A percentile compares a stretch with the other conserved stretches of the same genome.
Conservation (phyloP, 78 protist species). For the Dictyostelium intermedium region DNA sequence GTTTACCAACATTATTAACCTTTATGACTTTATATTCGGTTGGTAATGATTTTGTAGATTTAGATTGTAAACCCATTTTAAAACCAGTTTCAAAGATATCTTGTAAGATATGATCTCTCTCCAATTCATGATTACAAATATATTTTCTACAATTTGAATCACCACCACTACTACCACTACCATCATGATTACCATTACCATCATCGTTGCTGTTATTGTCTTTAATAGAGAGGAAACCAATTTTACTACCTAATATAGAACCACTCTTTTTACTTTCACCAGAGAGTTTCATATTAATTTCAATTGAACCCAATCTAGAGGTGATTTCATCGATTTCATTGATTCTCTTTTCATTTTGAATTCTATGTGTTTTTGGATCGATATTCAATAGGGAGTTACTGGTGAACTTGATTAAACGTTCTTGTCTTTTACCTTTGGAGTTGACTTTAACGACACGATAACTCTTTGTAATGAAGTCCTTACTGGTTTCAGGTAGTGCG, state of each 20-base stretch:
- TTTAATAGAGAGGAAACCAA: background rate
- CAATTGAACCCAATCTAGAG: conserved; percentile 22
- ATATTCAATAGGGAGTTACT: conserved; percentile 76
- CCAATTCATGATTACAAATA: conserved; percentile 61
- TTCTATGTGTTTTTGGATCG: conserved; percentile 72
- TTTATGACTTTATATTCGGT: conserved; percentile 71
- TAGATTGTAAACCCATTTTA: conserved; percentile 32
- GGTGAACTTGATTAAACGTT: conserved; percentile 81
- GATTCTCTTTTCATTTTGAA: conserved; percentile 75
- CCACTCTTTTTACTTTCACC: background rate
- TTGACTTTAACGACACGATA: conserved; percentile 78
- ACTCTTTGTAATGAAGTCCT: conserved; percentile 75
- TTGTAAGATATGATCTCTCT: conserved; percentile 73
- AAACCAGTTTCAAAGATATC: conserved; percentile 82
- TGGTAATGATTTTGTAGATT: background rate
- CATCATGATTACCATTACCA: background rate
- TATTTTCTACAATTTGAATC: conserved; percentile 9
- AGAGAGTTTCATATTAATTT: conserved; percentile 38
- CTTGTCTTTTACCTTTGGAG: conserved; percentile 80
- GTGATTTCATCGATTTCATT: conserved; percentile 71
- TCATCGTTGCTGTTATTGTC: background rate
- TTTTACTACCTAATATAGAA: background rate
- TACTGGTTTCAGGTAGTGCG: conserved; percentile 78
- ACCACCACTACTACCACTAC: background rate
- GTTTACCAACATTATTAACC: conserved; percentile 77